Conservation (phyloP, 352 stramenopile species). For the Phytophthora palmivora region DNA sequence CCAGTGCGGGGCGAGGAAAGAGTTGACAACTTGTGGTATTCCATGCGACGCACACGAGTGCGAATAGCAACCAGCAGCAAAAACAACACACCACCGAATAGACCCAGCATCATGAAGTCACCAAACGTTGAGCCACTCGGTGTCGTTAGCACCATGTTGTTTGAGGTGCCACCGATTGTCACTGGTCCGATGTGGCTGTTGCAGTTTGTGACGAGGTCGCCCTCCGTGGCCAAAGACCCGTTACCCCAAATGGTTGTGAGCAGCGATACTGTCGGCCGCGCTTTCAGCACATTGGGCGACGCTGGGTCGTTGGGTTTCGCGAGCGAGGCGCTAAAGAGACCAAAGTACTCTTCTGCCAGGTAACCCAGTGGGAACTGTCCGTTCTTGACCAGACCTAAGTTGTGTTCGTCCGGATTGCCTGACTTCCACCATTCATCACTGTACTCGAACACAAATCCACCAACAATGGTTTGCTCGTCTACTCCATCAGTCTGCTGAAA, state of each 20-base stretch:
- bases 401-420: slow-evolving; percentile 56
- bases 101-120: slow-evolving; percentile 16
- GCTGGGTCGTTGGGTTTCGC: slow-evolving; percentile 16
- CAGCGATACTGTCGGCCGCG: slow-evolving; percentile 59
- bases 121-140: neutral
- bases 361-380: slow-evolving; percentile 66
- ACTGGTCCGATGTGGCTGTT: slow-evolving; percentile 5
- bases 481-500: slow-evolving; percentile 54
- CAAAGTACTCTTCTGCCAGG: slow-evolving; percentile 74
- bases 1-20: slow-evolving; percentile 8
- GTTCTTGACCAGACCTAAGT: slow-evolving; percentile 56
- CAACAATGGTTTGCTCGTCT: slow-evolving; percentile 59
- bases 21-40: slow-evolving; percentile 28
- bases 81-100: slow-evolving; percentile 27
- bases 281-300: slow-evolving; percentile 43
- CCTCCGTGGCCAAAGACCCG: slow-evolving; percentile 42
- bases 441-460: slow-evolving; percentile 83
- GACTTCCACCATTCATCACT: slow-evolving; percentile 83
- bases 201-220: slow-evolving; percentile 46
- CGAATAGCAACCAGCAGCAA: slow-evolving; percentile 26
- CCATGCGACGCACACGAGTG: slow-evolving; percentile 23
- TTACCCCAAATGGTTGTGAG: slow-evolving; percentile 57
- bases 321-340: slow-evolving; percentile 29
- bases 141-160: slow-evolving; percentile 3
- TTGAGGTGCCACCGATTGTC: slow-evolving; percentile 1